Evolutionary conservation across 176 grass and related monocot species (phyloP).

Genomic region (Bolboschoenus planiculmis): DNA sequence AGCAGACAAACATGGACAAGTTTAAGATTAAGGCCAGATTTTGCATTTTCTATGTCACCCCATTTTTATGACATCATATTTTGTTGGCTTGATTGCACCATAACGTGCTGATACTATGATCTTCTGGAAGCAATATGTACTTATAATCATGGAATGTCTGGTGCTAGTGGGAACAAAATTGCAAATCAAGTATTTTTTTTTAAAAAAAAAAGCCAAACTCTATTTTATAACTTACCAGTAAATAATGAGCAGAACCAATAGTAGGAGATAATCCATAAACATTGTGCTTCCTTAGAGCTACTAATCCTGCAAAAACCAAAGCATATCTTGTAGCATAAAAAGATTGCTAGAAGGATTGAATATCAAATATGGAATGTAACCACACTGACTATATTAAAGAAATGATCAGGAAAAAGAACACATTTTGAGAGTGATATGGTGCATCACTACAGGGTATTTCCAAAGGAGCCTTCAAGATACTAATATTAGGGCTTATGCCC

Average conservation of each 20-base stretch:
- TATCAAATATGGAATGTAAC: background rate
- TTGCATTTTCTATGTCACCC: background rate
- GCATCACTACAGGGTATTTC: background rate
- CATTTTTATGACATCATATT: background rate
- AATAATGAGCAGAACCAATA: slow-evolving; percentile 95
- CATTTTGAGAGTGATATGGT: background rate
- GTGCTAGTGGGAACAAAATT: background rate
- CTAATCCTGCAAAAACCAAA: slow-evolving; percentile 49
- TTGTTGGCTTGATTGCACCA: background rate
- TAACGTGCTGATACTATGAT: background rate
- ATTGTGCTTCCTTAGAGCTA: slow-evolving; percentile 91
- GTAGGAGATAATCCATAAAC: slow-evolving; percentile 83
- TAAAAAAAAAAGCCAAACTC: background rate
- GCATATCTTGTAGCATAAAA: background rate
- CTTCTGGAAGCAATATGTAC: background rate
- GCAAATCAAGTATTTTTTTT: slow-evolving; percentile 18
- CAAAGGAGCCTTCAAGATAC: background rate
- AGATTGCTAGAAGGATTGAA: background rate
- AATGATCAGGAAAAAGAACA: background rate
- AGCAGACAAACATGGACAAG: background rate
- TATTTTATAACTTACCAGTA: slow-evolving; percentile 51
- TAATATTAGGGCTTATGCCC: background rate
- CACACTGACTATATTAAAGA: background rate
- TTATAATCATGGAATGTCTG: background rate
- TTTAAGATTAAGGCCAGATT: background rate